Percentiles rank a stretch among this genome's conserved stretches.
phyloP scores from a whole-genome alignment of 2,329 filamentous ascomycete species.

The Neoarthrinium moseri region DNA sequence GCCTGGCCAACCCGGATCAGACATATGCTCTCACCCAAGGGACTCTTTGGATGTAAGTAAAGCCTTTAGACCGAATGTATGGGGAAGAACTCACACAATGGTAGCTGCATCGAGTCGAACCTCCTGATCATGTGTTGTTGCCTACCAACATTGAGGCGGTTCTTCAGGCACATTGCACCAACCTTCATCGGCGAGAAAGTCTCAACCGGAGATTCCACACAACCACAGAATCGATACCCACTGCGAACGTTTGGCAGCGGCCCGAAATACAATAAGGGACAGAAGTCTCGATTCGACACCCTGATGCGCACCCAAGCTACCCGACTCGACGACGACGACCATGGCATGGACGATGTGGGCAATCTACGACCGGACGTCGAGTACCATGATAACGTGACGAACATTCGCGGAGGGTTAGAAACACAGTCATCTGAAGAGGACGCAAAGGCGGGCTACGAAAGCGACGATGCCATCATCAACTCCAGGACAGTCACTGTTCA shows the following conservation, averaged over 20 bases:
- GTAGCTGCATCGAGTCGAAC: slow-evolving; percentile 36
- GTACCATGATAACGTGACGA: background rate
- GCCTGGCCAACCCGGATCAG: slow-evolving; percentile 23
- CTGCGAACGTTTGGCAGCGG: slow-evolving; percentile 6
- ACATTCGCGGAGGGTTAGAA: background rate
- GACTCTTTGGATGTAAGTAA: slow-evolving; percentile 26
- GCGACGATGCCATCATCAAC: slow-evolving; percentile 1
- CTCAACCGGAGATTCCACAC: background rate
- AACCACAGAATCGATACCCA: background rate
- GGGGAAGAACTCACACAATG: background rate
- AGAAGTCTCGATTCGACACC: background rate
- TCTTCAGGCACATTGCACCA: slow-evolving; percentile 35
- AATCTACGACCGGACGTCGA: background rate
- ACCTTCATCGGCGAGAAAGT: slow-evolving; percentile 23
- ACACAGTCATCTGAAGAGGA: background rate
- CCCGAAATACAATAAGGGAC: background rate
- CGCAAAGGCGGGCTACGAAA: background rate
- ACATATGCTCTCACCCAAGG: slow-evolving; percentile 28
- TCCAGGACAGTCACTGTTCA: slow-evolving; percentile 5
- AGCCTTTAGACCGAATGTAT: background rate
- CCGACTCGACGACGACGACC: background rate
- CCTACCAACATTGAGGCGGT: slow-evolving; percentile 37
- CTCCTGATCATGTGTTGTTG: slow-evolving; percentile 39
- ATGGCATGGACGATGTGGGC: background rate
- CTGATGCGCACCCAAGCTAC: slow-evolving; percentile 6